Conservation (phyloP, 768 basidiomycete species). For the Hirschioporus abietinus region DNA sequence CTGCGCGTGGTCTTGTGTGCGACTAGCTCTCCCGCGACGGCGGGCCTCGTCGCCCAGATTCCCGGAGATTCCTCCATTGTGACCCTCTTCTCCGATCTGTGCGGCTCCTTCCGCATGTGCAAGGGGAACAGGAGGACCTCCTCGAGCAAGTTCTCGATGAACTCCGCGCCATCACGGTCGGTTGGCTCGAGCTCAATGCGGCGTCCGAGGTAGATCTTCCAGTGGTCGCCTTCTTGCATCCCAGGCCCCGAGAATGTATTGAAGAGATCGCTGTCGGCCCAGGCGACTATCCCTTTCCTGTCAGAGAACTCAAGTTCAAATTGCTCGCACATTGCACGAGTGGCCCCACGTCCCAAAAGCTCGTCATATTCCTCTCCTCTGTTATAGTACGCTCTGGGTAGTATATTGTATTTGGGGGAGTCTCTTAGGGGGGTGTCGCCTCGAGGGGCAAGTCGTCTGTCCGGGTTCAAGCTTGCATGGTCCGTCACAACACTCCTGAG, state of each 20-base stretch:
- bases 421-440: too few relatives aligned
- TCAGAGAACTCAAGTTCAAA: conserved; percentile 28
- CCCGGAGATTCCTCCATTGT: conserved; percentile 26
- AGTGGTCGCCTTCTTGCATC: conserved; percentile 29
- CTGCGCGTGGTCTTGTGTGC: conserved; percentile 17
- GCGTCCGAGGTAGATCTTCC: conserved; percentile 37
- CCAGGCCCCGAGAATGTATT: conserved; percentile 29
- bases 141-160: conserved; percentile 19
- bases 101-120: conserved; percentile 27
- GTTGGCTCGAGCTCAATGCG: conserved; percentile 29
- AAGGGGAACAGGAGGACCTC: conserved; percentile 15
- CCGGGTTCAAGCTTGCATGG: too few relatives aligned
- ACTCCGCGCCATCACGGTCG: conserved; percentile 30
- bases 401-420: too few relatives aligned
- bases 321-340: conserved; percentile 32
- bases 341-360: conserved; percentile 29
- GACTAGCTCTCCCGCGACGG: conserved; percentile 8
- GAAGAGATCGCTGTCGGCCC: conserved; percentile 27
- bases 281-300: conserved; percentile 29
- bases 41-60: conserved; percentile 27
- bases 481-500: too few relatives aligned
- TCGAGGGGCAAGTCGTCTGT: too few relatives aligned
- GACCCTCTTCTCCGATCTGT: conserved; percentile 27
- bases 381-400: neutral
- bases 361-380: conserved; percentile 22